Base-by-base conservation (phyloP, 2,329 filamentous ascomycete genomes). In the Byssothecium circinans region DNA sequence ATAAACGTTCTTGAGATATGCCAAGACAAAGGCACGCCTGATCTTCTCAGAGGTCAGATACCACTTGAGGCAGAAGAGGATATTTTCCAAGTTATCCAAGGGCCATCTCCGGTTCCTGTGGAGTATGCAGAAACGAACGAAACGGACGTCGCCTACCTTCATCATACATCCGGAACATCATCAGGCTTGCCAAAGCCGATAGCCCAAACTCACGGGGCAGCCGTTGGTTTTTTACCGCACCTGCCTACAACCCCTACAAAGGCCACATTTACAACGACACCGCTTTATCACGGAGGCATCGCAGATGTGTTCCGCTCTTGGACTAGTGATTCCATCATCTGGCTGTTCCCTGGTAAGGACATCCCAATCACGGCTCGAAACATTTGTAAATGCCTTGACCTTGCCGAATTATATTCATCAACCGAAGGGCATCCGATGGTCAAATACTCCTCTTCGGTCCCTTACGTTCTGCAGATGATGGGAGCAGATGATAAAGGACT, bases 401-500 rank as follows among this genome's bases (percentile, higher is more conserved):
- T 62, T 11, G 74, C 78, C 3, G 59, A 25, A 47, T 56, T 34
- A 12, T 35, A 55, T 35, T 23, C 61, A 44, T 11, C 43, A n/a
- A 43, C 42, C n/a, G 49, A 44, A 40, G 45, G 51, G n/a, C 42
- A 54, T 4, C 67, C 71, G 0, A 52, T 58, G 18, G 70, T 84
- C 2, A 74, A 69, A 33, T 85, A 85, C 54, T 86, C 87, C 56
- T 82, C 83, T 0, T 83, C 78, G 0, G 83, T 87, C 0, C 89
- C 88, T 7, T 97, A 92, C 65, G 91, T 97, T 29, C 81, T 88
- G 66, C 89, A 90, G 39, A 81, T 97, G 57, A 95, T 99, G 88
- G 81, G 86, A 61, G 86, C 91, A 10, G 95, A 89, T 60, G 89
- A 95, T 72, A 88, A 94, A 72, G 91, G 88, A 41, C 79, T 97